phyloP scores from a whole-genome alignment of 495 filamentous ascomycete species.

The Glonium stellatum region DNA sequence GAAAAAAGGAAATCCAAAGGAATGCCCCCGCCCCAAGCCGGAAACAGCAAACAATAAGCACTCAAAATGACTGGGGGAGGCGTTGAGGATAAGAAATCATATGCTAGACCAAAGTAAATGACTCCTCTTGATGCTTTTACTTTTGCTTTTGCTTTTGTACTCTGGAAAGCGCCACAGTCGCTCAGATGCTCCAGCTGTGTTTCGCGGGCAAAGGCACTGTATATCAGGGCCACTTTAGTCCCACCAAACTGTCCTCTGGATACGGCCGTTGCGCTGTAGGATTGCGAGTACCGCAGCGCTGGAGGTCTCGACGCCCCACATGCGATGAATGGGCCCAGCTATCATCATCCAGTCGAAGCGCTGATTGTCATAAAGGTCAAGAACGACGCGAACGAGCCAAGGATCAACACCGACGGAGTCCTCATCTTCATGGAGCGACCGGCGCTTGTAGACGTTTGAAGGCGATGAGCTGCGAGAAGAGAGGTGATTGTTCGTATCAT shows the following conservation, averaged over 20 bases:
- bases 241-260: conserved; percentile 18
- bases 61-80: too few species aligned
- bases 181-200: background rate
- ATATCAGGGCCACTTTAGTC: conserved; percentile 6
- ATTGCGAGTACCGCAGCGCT: conserved; percentile 23
- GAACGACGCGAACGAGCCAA: conserved; percentile 23
- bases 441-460: background rate
- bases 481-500: background rate
- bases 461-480: background rate
- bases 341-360: conserved; percentile 25
- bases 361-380: conserved; percentile 23
- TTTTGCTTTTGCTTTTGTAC: too few species aligned
- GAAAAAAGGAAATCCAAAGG: too few species aligned
- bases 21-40: too few species aligned
- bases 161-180: background rate
- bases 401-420: conserved; percentile 8
- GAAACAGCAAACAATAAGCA: too few species aligned
- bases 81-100: too few species aligned
- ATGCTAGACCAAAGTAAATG: too few species aligned
- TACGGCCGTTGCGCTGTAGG: conserved; percentile 18
- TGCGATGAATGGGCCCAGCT: conserved; percentile 18
- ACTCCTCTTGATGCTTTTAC: too few species aligned
- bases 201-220: background rate
- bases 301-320: conserved; percentile 16
- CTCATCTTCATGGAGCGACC: background rate